Evolutionary conservation across 2,329 filamentous ascomycete species (phyloP), one percentile per base, ranked within the genome.

Genomic region (Colletotrichum scovillei): DNA sequence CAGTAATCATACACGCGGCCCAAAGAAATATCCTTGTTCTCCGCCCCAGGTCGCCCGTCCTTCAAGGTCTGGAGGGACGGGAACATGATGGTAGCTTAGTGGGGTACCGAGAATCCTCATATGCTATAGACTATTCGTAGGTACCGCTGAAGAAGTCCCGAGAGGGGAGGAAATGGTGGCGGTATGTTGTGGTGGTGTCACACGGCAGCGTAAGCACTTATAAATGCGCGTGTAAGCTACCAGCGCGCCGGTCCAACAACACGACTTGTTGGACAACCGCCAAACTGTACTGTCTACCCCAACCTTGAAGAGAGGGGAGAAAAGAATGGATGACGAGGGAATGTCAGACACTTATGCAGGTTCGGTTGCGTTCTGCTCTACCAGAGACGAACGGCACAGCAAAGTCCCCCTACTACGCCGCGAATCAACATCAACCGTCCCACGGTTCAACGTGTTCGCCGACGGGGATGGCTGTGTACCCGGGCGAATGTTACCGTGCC

Each of bases 11-110:
- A 46, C 35, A 59, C 59, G 32, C 22, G 67, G 56, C 55, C 70
- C 67, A 57, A 60, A 38, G 28, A 30, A 49, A 57, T 65, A 73
- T 62, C 67, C 70, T 59, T 65, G 70, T 65, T 30, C 42, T 35
- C 38, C 42, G 26, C 66, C 60, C 55, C 55, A 49, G 60, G 65
- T 58, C 69, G 38, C 58, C 57, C 49, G 49, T 22, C 56, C 26
- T 60, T 16, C 32, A 73, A 64, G 60, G 35, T 56, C 46, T 12
- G 49, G 46, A 64, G 12, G 52, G 28, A 67, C 35, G 26, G 5
- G 32, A 32, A 24, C 64, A 26, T 26, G n/a, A 24, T 32, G 26
- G 22, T 49, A 28, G 57, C 38, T 46, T 14, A n/a, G 69, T 60
- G 69, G 69, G 69, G 69, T 42, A 32, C 58, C 24, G 58, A 68